Evolutionary conservation across 2,329 filamentous ascomycete species (phyloP).

Genomic region (Ceratocystiopsis brevicomis): DNA sequence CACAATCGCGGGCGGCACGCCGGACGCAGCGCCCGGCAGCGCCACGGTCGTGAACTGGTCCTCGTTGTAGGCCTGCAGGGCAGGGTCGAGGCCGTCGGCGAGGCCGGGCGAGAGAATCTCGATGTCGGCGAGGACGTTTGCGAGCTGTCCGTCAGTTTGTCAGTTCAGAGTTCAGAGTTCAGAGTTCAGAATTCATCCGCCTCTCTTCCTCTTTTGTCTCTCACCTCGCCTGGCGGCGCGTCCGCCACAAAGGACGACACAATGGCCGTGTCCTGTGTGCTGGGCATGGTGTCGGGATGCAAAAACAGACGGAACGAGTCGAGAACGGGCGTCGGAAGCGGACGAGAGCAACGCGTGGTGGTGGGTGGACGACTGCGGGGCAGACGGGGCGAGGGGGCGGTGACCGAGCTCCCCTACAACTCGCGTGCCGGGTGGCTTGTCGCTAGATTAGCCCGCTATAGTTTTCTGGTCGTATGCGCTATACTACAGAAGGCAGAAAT

Average conservation of each 20-base stretch:
- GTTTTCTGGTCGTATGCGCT: too few relatives aligned
- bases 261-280: slow-evolving; percentile 28
- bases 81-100: slow-evolving; percentile 54
- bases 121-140: slow-evolving; percentile 50
- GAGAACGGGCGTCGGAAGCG: background rate
- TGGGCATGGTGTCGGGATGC: slow-evolving; percentile 15
- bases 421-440: too few relatives aligned
- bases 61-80: slow-evolving; percentile 91
- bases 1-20: slow-evolving; percentile 66
- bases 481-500: too few relatives aligned
- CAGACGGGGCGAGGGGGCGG: too few relatives aligned
- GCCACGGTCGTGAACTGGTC: slow-evolving; percentile 80
- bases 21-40: slow-evolving; percentile 59
- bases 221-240: slow-evolving; percentile 89
- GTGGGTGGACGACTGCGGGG: background rate
- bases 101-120: slow-evolving; percentile 59
- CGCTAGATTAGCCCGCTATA: too few relatives aligned
- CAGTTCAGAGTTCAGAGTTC: too few relatives aligned
- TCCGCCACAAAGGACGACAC: slow-evolving; percentile 80
- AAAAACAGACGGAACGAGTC: background rate
- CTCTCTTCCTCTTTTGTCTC: slow-evolving; percentile 5
- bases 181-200: too few relatives aligned
- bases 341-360: background rate
- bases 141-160: slow-evolving; percentile 3
- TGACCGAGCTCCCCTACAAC: too few relatives aligned